Base-by-base conservation (phyloP, 2,329 filamentous ascomycete species). In the Trichoderma hamatum region DNA sequence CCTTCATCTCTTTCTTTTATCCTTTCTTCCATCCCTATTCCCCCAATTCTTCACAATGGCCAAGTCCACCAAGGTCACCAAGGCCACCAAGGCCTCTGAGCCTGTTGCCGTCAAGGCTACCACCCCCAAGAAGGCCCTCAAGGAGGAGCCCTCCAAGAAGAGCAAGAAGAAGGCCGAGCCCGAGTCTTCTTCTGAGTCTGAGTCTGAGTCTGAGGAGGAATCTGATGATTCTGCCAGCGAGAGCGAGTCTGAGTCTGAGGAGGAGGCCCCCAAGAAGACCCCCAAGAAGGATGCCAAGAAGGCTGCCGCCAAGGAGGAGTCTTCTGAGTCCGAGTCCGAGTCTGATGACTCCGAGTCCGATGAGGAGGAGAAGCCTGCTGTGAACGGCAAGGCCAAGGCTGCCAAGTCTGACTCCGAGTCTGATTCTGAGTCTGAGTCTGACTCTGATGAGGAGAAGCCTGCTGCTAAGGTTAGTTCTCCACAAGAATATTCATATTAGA, bases 21-120 rank as follows among this genome's bases (percentile, higher is more conserved):
- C 14, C 55, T n/a, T 54, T 61, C 51, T 26, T 46, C 51, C 10
- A 19, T 30, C 19, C n/a, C 30, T 28, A 46, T 58, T 43, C n/a
- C 49, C 21, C 52, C 49, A 26, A 68, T 62, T 71, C 72, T 69
- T 81, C 79, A 84, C 74, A 80, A 91, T 91, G 89, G 88, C 84
- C 80, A 91, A 91, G 82, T 82, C 84, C 67, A 91, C 89, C 78
- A 82, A 81, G 79, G 78, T 80, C 69, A 77, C 83, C 79, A 86
- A 82, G 79, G 78, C 85, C 78, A 83, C 80, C 73, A 88, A 87
- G 82, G 77, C 85, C 73, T 79, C 82, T 75, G 84, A 85, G 39
- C 59, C 65, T 26, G 76, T 78, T 82, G 71, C 77, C 84, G 88
- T 89, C 80, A 92, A 92, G 85, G 82, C 84, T 70, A 82, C 84